Base-by-base conservation (phyloP, 148 eudicot species). In the Rhododendron henanense region DNA sequence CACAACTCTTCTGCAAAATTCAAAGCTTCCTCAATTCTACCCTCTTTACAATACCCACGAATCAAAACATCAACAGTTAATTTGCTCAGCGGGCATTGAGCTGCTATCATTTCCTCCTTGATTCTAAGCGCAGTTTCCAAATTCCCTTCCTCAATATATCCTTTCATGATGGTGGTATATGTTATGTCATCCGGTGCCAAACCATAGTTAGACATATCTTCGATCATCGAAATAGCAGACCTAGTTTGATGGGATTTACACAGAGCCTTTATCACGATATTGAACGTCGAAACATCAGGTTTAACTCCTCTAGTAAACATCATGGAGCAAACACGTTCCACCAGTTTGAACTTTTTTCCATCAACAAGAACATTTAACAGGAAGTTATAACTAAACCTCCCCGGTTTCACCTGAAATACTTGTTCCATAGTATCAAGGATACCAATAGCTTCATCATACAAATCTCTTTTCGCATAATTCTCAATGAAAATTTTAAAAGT, bases 181-280 rank as follows among this genome's bases (percentile, higher is more conserved):
- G 99, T 95, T 84, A 88, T 97, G 89, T 94, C 99, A 87, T 97
- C 98, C 0, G 98, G 98, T 28, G 47, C 85, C 87, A 97, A 88
- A 45, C 99, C 99, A 44, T 91, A 82, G 19, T 83, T 91, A 19
- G 87, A 91, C 98, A 97, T 97, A 83, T 97, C 99, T 80, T 95
- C 96, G 94, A 97, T 91, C 96, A 97, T 89, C 91, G 95, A 89
- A 91, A 94, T 93, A 3, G 99, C 98, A 85, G 93, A 95, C 91
- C 98, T 93, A 90, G 94, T 92, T 25, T 95, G 98, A 93, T 92
- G 98, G 8, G 96, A 94, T 86, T 92, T 97, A 88, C 98, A 95
- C 83, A 95, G 88, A 11, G 95, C 98, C 89, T 95, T 97, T 1
- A 94, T 92, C 92, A 95, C 90, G 35, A 97, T 92, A 85, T 94